These are phyloP conservation scores for Senecio squalidus DNA, from an alignment of 140 eudicot genomes.

Conservation along the genomic window DNA sequence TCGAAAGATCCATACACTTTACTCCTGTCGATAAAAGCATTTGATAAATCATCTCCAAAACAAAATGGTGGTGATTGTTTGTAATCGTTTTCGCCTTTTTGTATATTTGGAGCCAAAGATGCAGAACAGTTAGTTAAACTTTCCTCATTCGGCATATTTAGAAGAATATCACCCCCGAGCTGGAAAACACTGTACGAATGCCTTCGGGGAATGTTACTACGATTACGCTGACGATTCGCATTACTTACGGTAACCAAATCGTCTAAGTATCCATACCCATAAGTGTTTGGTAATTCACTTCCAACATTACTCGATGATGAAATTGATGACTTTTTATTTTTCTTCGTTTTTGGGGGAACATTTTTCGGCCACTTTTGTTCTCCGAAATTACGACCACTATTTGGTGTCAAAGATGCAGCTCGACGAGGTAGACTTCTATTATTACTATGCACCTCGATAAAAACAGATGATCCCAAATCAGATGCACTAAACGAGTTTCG, in stretches of 20 bases:
- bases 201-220: background rate
- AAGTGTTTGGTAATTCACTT: slow-evolving; percentile 2
- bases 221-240: background rate
- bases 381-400: slow-evolving; percentile 17
- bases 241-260: slow-evolving; percentile 17
- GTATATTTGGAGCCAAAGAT: background rate
- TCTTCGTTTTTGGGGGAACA: slow-evolving; percentile 10
- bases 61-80: background rate
- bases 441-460: slow-evolving; percentile 23
- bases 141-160: slow-evolving; percentile 16
- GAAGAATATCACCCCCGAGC: slow-evolving; percentile 13
- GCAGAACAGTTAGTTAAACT: slow-evolving; percentile 1
- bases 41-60: background rate
- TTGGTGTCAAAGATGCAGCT: slow-evolving; percentile 22
- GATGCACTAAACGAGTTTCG: slow-evolving; percentile 29
- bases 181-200: slow-evolving; percentile 18
- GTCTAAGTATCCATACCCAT: slow-evolving; percentile 24
- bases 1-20: slow-evolving; percentile 1
- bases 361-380: slow-evolving; percentile 29
- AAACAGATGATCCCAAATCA: slow-evolving; percentile 30
- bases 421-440: slow-evolving; percentile 13
- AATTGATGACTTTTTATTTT: slow-evolving; percentile 31
- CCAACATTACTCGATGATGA: slow-evolving; percentile 4
- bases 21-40: background rate
- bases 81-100: background rate